Evolutionary conservation across 768 basidiomycete genomes (phyloP), one percentile per base, ranked within the genome.

Genomic region (Boletus coccyginus): DNA sequence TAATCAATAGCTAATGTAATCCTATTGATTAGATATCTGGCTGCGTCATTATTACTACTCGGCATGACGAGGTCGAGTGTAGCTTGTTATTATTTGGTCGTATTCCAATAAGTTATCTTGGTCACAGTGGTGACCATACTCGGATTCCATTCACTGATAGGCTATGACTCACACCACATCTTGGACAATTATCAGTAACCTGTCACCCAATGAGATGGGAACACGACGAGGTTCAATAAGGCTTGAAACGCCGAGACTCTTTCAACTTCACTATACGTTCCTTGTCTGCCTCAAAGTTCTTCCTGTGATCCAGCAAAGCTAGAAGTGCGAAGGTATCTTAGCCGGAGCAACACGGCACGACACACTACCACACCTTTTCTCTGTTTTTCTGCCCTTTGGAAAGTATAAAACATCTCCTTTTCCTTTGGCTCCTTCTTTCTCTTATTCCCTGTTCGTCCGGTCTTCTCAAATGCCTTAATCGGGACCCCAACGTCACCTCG

Each of bases 321-420:
- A 61, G 27, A 59, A 51, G 46, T 16, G 52, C 42, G 46, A 61
- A 33, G 31, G 2, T 9, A 52, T 36, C 6, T 63, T 8, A 62
- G 48, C 33, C 29, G 21, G 12, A 55, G 39, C 16, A n/a, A 35
- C 11, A 41, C 17, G 3, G 8, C 10, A 51, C 10, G 32, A 14
- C 19, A 51, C 14, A 12, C 33, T 5, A 78, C 53, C n/a, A n/a
- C 56, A 94, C 94, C 86, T 71, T 87, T 82, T 55, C 92, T 76
- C 70, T 94, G 94, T 75, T 88, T 89, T 72, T 94, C 94, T 46
- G 87, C 88, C 66, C 86, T 85, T 71, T 97, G 93, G 80, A 94
- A 96, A 27, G 85, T 86, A 71, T 98, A 96, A 67, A 97, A 95
- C 5, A 81, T 80, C 46, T 81, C 82, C 66, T 86, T 89, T 71